A percentile compares a stretch with the other conserved stretches of the same genome.
These are phyloP conservation scores for Biancaea sappan DNA, from an alignment of 306 rosid species.

Conservation along the genomic window DNA sequence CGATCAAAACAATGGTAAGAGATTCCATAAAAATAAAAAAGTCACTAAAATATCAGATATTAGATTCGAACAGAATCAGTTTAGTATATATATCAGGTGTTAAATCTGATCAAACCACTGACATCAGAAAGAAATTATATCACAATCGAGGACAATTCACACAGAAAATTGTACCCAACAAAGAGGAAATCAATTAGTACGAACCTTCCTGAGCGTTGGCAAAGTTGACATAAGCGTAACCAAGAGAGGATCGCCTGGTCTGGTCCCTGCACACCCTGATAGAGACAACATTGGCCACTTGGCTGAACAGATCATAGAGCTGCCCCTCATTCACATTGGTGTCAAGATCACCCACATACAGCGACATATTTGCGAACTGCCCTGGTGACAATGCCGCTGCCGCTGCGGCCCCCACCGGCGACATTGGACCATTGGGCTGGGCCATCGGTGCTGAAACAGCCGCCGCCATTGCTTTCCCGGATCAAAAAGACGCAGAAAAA, in stretches of 20 bases:
- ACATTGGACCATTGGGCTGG: neutral
- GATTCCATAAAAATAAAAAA: neutral
- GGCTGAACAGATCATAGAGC: conserved; percentile 67
- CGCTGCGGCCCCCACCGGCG: neutral
- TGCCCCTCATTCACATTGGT: conserved; percentile 55
- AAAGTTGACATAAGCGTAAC: conserved; percentile 83
- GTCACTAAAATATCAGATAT: neutral
- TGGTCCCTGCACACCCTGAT: conserved; percentile 89
- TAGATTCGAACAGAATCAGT: conserved; percentile 7
- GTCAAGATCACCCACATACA: conserved; percentile 21
- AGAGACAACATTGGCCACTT: conserved; percentile 56
- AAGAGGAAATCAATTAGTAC: conserved; percentile 5
- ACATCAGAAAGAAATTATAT: neutral
- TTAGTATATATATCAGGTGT: neutral
- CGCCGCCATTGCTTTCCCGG: conserved; percentile 42
- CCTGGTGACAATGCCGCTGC: neutral
- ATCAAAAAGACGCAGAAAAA: neutral
- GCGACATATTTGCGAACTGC: neutral
- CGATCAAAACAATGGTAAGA: neutral
- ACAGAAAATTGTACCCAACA: neutral
- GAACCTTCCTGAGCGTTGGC: conserved; percentile 64
- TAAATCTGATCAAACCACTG: neutral
- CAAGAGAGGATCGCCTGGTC: conserved; percentile 65
- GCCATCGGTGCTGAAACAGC: conserved; percentile 34
- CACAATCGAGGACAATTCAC: neutral